Percentiles rank a stretch among this genome's conserved stretches.
phyloP scores from a whole-genome alignment of 306 rosid species.

The Prunus padus region DNA sequence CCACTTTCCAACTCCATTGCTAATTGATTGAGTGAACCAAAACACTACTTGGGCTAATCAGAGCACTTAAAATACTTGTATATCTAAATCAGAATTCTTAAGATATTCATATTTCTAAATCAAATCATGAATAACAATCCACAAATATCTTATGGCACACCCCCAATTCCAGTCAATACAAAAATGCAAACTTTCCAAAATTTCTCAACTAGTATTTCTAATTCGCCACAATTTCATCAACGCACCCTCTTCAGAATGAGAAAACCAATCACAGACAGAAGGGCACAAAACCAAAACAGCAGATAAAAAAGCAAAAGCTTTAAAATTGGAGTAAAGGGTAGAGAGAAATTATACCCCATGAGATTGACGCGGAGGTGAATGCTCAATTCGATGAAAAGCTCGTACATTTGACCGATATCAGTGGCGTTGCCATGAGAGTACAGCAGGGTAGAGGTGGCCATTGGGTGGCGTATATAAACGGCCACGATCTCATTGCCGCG shows the following conservation, averaged over 20 bases:
- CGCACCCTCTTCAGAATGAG: neutral
- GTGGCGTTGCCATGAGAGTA: conserved; percentile 90
- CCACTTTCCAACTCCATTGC: neutral
- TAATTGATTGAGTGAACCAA: neutral
- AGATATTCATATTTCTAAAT: neutral
- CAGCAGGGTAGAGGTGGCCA: conserved; percentile 73
- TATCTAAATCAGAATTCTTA: neutral
- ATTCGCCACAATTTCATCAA: neutral
- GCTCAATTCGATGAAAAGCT: conserved; percentile 77
- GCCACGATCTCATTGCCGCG: conserved; percentile 84
- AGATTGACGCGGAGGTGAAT: conserved; percentile 72
- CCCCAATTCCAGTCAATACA: neutral
- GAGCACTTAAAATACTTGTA: neutral
- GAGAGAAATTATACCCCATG: conserved; percentile 51
- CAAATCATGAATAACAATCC: neutral
- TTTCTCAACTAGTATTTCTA: neutral
- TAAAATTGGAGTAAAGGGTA: conserved; percentile 17
- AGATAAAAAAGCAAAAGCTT: neutral
- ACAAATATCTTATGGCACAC: neutral
- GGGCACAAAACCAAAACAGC: neutral
- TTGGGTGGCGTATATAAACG: conserved; percentile 68
- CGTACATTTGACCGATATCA: conserved; percentile 87
- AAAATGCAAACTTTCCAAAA: neutral
- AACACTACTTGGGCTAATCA: neutral
- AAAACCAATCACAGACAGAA: neutral